Evolutionary conservation across 345 rosid genomes (phyloP), one percentile per base, ranked within the genome.

Genomic region (Isatis tinctoria): DNA sequence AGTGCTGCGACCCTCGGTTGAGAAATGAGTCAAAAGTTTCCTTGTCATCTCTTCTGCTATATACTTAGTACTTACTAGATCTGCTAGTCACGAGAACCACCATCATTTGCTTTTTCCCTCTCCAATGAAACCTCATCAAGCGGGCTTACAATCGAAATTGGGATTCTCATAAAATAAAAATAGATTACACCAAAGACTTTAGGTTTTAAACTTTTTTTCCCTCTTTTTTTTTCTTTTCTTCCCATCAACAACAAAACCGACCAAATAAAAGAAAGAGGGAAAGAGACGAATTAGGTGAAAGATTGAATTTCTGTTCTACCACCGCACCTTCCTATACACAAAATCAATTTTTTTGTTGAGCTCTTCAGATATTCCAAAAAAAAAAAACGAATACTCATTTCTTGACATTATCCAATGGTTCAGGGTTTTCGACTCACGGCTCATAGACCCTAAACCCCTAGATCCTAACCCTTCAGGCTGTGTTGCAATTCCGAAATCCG

Each of bases 311-410:
- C 49, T 76, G 80, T 63, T 75, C 64, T 53, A 75, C 72, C 67
- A 74, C 33, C 12, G 56, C 60, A 57, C 72, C 61, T 58, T 74
- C 67, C 73, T 74, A 67, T 76, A 53, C 66, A 76, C 75, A 76
- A 60, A 74, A 76, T 70, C 35, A 76, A 76, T 49, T 74, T 74
- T 40, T n/a, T 73, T 41, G 72, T 62, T 69, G 59, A 47, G 41
- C 71, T 62, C 79, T 56, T 62, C 71, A 69, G 59, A 62, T 30
- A 52, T 60, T 53, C 67, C 73, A 47, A 67, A 32, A 53, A 14
- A 44, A 20, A 63, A 62, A 76, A 54, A 63, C 52, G 60, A 63
- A 45, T 63, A 60, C 60, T 45, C 75, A 63, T 18, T 51, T 51
- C 64, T 43, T 75, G 49, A 60, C 20, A 60, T 61, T 47, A 70